phyloP scores from a whole-genome alignment of 352 stramenopile species.

The Globisporangium cylindrosporum region DNA sequence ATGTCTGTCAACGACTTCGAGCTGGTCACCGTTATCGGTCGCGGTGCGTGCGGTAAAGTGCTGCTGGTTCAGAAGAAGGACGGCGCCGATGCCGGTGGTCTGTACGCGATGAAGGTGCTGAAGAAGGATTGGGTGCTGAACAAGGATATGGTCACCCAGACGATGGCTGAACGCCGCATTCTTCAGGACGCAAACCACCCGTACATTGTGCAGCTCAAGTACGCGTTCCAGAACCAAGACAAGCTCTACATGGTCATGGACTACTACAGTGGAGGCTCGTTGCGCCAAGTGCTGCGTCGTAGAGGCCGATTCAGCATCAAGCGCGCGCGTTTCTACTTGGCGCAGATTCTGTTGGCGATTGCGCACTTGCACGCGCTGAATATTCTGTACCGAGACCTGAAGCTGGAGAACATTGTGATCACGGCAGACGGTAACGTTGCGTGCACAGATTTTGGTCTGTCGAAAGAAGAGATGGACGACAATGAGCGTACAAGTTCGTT shows the following conservation, averaged over 20 bases:
- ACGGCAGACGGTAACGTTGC: conserved; percentile 66
- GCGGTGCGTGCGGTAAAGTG: conserved; percentile 68
- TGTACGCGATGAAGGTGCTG: conserved; percentile 78
- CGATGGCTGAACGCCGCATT: conserved; percentile 75
- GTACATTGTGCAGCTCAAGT: conserved; percentile 75
- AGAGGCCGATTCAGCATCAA: conserved; percentile 72
- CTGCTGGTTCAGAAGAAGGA: conserved; percentile 73
- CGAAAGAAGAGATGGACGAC: conserved; percentile 74
- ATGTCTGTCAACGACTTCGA: conserved; percentile 79
- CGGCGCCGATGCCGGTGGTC: conserved; percentile 43
- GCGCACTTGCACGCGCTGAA: conserved; percentile 55
- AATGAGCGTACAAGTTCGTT: conserved; percentile 65
- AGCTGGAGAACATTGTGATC: conserved; percentile 77
- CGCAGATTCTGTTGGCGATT: conserved; percentile 67
- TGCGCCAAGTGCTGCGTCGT: conserved; percentile 63
- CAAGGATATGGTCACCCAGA: conserved; percentile 73
- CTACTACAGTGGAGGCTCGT: conserved; percentile 69
- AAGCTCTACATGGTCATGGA: conserved; percentile 86
- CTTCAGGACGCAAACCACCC: conserved; percentile 72
- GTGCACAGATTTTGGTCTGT: conserved; percentile 72
- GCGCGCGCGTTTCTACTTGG: conserved; percentile 63
- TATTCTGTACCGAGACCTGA: conserved; percentile 75
- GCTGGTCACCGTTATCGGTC: conserved; percentile 67
- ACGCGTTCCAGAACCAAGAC: conserved; percentile 78
- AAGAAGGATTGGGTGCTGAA: conserved; percentile 85